Evolutionary conservation across 2,329 filamentous ascomycete species (phyloP).

Genomic region (Zasmidium angulare): DNA sequence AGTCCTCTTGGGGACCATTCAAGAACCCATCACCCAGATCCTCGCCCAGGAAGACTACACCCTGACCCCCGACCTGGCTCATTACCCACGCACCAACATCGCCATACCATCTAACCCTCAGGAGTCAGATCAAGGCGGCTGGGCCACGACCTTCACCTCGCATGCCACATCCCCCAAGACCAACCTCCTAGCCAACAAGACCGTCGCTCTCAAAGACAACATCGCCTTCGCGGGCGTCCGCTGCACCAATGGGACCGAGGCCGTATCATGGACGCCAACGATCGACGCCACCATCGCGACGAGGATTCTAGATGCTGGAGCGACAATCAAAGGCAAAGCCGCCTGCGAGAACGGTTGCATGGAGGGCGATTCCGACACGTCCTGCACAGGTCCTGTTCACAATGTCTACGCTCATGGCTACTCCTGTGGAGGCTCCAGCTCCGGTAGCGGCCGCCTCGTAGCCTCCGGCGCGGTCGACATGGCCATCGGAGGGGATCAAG

Average conservation of each 20-base stretch:
- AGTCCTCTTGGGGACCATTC: constrained; percentile 18
- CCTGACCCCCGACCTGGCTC: constrained; percentile 16
- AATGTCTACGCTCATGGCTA: constrained; percentile 49
- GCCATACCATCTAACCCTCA: neutral
- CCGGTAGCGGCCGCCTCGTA: constrained; percentile 45
- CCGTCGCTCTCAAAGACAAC: constrained; percentile 50
- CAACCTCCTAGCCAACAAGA: constrained; percentile 20
- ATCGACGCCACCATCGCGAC: constrained; percentile 49
- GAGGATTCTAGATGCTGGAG: constrained; percentile 45
- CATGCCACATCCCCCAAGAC: constrained; percentile 11
- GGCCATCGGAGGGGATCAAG: constrained; percentile 40
- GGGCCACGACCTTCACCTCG: constrained; percentile 19
- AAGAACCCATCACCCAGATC: constrained; percentile 13
- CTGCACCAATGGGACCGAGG: constrained; percentile 45
- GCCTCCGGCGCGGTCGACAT: constrained; percentile 39
- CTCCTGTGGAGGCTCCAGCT: constrained; percentile 48
- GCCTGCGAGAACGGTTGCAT: constrained; percentile 46
- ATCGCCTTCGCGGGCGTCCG: constrained; percentile 47
- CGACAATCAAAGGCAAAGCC: constrained; percentile 44
- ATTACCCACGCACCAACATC: constrained; percentile 20
- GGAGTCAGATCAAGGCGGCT: constrained; percentile 22
- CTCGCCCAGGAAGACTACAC: constrained; percentile 18
- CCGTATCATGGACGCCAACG: constrained; percentile 34
- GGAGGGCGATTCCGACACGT: constrained; percentile 20
- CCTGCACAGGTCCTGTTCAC: constrained; percentile 34